These are phyloP conservation scores for Debaryomycetaceae sp. DNA, from an alignment of 1,139 yeast species.

Conservation along the genomic window DNA sequence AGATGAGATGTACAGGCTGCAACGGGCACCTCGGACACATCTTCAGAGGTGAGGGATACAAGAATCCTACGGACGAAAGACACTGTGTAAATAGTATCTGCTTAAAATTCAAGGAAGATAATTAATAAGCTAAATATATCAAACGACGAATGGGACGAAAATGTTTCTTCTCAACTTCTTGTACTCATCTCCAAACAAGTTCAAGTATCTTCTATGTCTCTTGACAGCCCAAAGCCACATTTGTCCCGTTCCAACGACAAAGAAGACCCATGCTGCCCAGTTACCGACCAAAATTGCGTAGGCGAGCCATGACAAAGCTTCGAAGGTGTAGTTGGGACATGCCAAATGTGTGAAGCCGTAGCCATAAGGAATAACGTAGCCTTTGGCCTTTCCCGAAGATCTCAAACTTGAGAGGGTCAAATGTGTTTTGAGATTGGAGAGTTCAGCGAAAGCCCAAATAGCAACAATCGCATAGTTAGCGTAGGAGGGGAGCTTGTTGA, in stretches of 20 bases:
- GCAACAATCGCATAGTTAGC: conserved; percentile 30
- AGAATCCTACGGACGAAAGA: conserved; percentile 85
- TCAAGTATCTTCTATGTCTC: conserved; percentile 64
- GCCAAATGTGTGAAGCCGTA: conserved; percentile 47
- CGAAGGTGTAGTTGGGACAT: conserved; percentile 89
- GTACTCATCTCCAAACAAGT: conserved; percentile 71
- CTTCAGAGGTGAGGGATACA: conserved; percentile 90
- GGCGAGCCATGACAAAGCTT: conserved; percentile 68
- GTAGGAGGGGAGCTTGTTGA: conserved; percentile 23
- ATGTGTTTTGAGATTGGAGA: conserved; percentile 72
- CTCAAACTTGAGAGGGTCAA: conserved; percentile 56
- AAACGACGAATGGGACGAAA: conserved; percentile 46
- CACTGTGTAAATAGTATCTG: conserved; percentile 92
- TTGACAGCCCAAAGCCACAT: conserved; percentile 79
- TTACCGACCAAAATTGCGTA: conserved; percentile 72
- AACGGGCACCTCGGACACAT: conserved; percentile 96
- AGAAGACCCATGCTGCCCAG: conserved; percentile 70
- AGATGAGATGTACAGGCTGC: conserved; percentile 84
- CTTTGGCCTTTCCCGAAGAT: conserved; percentile 25
- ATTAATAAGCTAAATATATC: conserved; percentile 1
- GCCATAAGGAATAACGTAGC: conserved; percentile 27
- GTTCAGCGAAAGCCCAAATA: conserved; percentile 64
- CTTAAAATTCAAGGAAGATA: conserved; percentile 49
- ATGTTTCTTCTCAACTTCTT: conserved; percentile 66
- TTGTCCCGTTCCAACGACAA: conserved; percentile 67